Evolutionary conservation across 2,329 filamentous ascomycete genomes (phyloP), one percentile per base, ranked within the genome.

Genomic region (Tolypocladium sp.): DNA sequence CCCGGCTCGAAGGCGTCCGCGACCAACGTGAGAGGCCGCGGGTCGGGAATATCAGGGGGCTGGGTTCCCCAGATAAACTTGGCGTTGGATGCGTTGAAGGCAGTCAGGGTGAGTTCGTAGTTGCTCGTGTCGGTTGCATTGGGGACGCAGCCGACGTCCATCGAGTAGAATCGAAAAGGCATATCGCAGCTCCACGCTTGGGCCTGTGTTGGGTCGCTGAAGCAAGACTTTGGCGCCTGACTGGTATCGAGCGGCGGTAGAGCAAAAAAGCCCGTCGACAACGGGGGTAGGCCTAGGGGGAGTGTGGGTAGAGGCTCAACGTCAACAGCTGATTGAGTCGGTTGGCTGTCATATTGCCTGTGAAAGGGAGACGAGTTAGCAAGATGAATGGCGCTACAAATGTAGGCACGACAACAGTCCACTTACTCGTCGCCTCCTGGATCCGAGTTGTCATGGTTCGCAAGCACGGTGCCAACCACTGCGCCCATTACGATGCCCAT

Each of bases 171-270:
- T 7, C 73, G 72, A 53, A 76, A 74, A 1, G 76, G 73, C 37
- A 88, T 75, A 15, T 82, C 76, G 68, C 87, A 90, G 60, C 77
- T 82, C 87, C 87, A 90, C 1, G 86, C 82, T 56, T 77, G 70
- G n/a, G 76, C 73, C 64, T 86, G 80, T 0, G 70, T 76, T 0
- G 78, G 74, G 59, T 87, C 77, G 38, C 77, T 76, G 61, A 90
- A 77, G 67, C 87, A 90, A 0, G 77, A 76, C 46, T 76, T 78
- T 20, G 82, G 79, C 2, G 75, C 74, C 58, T 77, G 75, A 58
- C 76, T 78, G 3, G 79, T 73, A 53, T 78, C 73, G 5, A 85
- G 71, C 4, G 81, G 79, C 20, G 83, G 81, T n/a, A 90, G 69
- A 27, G 73, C 72, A 63, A 74, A 90, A 0, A 72, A 75, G 2